A percentile compares a stretch with the other conserved stretches of the same genome.
phyloP scores from a whole-genome alignment of 495 filamentous ascomycete genomes.

The Aspergillus bridgeri region DNA sequence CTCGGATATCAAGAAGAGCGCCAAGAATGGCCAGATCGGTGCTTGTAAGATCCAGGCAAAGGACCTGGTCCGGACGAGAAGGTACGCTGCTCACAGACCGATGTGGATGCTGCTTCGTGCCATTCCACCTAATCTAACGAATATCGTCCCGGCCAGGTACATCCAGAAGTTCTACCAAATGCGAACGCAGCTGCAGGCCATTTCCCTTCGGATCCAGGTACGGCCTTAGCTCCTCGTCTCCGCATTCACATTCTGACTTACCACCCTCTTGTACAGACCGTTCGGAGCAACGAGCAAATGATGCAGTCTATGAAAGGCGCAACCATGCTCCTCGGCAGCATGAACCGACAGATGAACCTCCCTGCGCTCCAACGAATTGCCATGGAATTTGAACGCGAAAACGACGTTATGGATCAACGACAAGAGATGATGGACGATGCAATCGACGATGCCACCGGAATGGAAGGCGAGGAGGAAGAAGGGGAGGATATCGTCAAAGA shows the following conservation, averaged over 20 bases:
- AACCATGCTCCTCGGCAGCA: constrained; percentile 83
- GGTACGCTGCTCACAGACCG: constrained; percentile 43
- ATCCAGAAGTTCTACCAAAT: constrained; percentile 98
- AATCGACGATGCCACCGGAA: constrained; percentile 95
- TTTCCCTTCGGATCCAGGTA: constrained; percentile 92
- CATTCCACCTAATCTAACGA: neutral
- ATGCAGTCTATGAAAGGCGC: constrained; percentile 99
- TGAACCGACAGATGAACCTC: constrained; percentile 97
- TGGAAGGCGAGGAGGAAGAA: constrained; percentile 85
- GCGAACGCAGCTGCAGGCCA: constrained; percentile 94
- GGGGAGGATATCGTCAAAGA: constrained; percentile 96
- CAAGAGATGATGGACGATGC: constrained; percentile 99
- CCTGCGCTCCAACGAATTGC: constrained; percentile 93
- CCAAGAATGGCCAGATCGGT: constrained; percentile 94
- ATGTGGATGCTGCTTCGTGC: neutral
- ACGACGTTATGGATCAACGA: constrained; percentile 97
- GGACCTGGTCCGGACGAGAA: constrained; percentile 86
- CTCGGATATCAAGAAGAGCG: constrained; percentile 92
- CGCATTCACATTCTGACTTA: neutral
- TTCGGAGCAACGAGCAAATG: constrained; percentile 98
- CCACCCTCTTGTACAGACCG: constrained; percentile 56
- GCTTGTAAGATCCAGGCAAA: constrained; percentile 97
- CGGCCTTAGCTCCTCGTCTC: constrained; percentile 13
- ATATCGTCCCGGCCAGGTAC: constrained; percentile 53
- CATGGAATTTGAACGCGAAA: constrained; percentile 99